Conservation (phyloP, 306 rosid species). For the Rosa persica region DNA sequence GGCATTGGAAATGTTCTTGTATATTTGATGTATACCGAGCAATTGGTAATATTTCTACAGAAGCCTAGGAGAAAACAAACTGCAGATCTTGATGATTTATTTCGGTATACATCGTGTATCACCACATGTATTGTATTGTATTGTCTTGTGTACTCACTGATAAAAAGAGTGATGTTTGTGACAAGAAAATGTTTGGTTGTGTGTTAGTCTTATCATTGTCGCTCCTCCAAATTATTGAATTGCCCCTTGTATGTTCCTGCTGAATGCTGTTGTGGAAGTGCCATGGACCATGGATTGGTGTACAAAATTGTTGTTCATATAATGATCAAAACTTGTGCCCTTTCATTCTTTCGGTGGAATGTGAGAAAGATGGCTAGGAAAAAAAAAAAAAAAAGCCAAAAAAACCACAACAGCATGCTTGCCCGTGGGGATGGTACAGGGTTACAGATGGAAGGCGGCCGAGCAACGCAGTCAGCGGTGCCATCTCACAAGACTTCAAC, state of each 20-base stretch:
- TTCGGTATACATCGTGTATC: constrained; percentile 15
- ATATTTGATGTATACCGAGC: constrained; percentile 25
- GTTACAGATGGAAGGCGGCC: too few species aligned
- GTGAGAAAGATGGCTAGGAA: too few species aligned
- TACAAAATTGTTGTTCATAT: too few species aligned
- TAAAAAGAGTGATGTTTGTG: background rate
- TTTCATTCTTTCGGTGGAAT: too few species aligned
- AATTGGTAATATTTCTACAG: constrained; percentile 18
- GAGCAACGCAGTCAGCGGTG: too few species aligned
- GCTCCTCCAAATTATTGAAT: background rate
- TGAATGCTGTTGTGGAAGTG: background rate
- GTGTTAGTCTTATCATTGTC: background rate
- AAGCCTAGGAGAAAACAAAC: constrained; percentile 21
- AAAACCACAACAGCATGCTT: too few species aligned
- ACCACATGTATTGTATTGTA: background rate
- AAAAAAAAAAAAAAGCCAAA: too few species aligned
- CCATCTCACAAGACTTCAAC: too few species aligned
- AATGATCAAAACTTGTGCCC: too few species aligned
- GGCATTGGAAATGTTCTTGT: constrained; percentile 16
- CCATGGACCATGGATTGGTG: too few species aligned
- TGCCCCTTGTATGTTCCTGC: background rate
- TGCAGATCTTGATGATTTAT: constrained; percentile 14
- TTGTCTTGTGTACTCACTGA: background rate
- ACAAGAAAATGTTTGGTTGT: background rate
- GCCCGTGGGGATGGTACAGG: too few species aligned